Evolutionary conservation across 148 eudicot species (phyloP), one percentile per base, ranked within the genome.

Genomic region (Rhododendron williamsianum): DNA sequence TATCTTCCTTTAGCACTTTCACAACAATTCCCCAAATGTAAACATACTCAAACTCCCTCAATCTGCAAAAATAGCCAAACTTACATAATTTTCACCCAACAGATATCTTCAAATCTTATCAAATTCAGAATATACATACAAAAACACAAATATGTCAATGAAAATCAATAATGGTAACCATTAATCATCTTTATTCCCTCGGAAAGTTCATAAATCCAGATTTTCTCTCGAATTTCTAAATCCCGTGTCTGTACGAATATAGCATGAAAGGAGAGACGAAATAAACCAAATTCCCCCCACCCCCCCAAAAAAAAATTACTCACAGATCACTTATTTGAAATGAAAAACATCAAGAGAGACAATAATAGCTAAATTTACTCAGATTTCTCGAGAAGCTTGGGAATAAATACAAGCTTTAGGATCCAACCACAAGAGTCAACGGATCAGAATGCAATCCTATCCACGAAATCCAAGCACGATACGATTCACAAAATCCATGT

Each of bases 381-480:
- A 35, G 38, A 49, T 10, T 54, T 81, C 45, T 36, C 49, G 51
- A n/a, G 41, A 27, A 56, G 7, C 48, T 10, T 16, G 4, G 21
- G 16, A 54, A 18, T 0, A 54, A 54, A 46, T 46, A 7, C 60
- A 54, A 54, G 21, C 60, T 54, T 81, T 38, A 11, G 30, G 41
- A 80, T 49, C 18, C n/a, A 80, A 49, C 63, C 21, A 80, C 82
- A 2, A 45, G 7, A 46, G 81, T 78, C 33, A 78, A 78, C 81
- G 25, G 35, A 78, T 25, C 81, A 27, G 19, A 80, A 80, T 4
- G 7, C 43, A 71, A 67, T 45, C 74, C 12, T n/a, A 56, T 25
- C 7, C 25, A 43, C 71, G 54, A 76, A 80, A 76, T 46, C 80
- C 82, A 86, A 43, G 81, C 81, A 88, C 21, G 19, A 48, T n/a